Conservation (phyloP, 768 basidiomycete species). For the Roridomyces roridus region DNA sequence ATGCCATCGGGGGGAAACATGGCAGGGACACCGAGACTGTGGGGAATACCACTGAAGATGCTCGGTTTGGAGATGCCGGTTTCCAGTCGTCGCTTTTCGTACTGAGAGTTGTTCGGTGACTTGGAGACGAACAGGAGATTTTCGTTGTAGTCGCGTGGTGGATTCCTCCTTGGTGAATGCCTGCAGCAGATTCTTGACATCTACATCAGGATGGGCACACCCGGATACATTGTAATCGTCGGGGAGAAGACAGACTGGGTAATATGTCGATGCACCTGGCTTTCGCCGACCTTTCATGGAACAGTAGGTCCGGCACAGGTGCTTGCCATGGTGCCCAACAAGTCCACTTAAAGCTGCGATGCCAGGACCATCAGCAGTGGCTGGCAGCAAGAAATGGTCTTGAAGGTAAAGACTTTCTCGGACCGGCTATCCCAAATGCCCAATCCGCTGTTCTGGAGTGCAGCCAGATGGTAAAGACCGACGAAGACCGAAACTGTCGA, state of each 20-base stretch:
- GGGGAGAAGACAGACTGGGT: not conserved
- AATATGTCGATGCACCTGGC: not conserved
- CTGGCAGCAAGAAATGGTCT: slow-evolving; percentile 20
- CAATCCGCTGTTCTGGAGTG: slow-evolving; percentile 27
- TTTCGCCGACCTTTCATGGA: not conserved
- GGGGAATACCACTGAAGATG: slow-evolving; percentile 40
- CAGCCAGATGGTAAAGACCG: slow-evolving; percentile 26
- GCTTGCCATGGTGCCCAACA: slow-evolving; percentile 22
- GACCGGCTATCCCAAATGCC: slow-evolving; percentile 29
- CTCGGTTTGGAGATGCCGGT: slow-evolving; percentile 44
- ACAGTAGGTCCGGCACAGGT: slow-evolving; percentile 10
- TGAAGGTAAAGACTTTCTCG: not conserved
- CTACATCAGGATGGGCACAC: not conserved
- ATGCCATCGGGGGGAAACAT: slow-evolving; percentile 43
- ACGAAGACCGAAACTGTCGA: slow-evolving; percentile 29
- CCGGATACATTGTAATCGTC: not conserved
- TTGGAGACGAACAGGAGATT: not conserved
- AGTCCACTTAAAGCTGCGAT: slow-evolving; percentile 37
- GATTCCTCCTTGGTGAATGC: not conserved
- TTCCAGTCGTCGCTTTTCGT: slow-evolving; percentile 29
- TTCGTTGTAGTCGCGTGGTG: not conserved
- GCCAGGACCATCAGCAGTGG: slow-evolving; percentile 32
- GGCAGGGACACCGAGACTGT: slow-evolving; percentile 35
- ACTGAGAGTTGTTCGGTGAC: slow-evolving; percentile 18
- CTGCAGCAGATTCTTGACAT: not conserved